Conservation (phyloP, 2,329 filamentous ascomycete genomes). For the Fusarium cicatricum region DNA sequence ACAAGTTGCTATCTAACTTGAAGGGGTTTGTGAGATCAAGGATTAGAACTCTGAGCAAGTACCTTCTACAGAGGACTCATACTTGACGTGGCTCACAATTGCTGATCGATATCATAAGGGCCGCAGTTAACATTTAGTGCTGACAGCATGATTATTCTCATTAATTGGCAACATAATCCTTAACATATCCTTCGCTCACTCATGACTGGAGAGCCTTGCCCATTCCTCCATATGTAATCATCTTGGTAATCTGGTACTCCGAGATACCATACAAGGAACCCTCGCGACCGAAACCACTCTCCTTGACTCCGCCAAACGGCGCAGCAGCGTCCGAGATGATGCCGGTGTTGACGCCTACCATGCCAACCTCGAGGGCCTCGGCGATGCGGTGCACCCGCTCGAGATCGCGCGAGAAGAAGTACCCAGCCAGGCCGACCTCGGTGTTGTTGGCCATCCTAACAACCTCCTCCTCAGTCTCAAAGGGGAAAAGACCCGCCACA, state of each 20-base stretch:
- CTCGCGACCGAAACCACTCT: slow-evolving; percentile 82
- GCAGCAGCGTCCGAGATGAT: slow-evolving; percentile 65
- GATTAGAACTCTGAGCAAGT: too few species aligned
- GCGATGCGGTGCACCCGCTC: slow-evolving; percentile 68
- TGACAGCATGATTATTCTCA: slow-evolving; percentile 1
- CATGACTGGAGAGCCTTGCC: slow-evolving; percentile 59
- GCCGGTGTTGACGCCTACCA: slow-evolving; percentile 87
- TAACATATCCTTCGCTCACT: not conserved
- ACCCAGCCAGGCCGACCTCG: slow-evolving; percentile 89
- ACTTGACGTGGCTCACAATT: too few species aligned
- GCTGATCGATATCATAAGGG: too few species aligned
- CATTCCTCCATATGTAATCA: slow-evolving; percentile 63
- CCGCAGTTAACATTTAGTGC: not conserved
- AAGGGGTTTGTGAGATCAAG: too few species aligned
- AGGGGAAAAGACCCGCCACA: slow-evolving; percentile 88
- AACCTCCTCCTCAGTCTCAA: slow-evolving; percentile 89
- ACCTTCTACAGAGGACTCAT: too few species aligned
- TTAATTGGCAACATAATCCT: not conserved
- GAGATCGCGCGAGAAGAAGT: slow-evolving; percentile 82
- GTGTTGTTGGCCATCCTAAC: slow-evolving; percentile 81
- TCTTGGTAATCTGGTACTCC: slow-evolving; percentile 81
- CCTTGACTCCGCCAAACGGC: slow-evolving; percentile 82
- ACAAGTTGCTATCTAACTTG: too few species aligned
- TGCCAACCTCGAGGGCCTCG: slow-evolving; percentile 80
- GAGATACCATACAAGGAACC: slow-evolving; percentile 79